Percentiles rank a stretch among this genome's conserved stretches.
These are phyloP conservation scores for Deakozyma indianensis DNA, from an alignment of 805 yeast species.

Conservation along the genomic window DNA sequence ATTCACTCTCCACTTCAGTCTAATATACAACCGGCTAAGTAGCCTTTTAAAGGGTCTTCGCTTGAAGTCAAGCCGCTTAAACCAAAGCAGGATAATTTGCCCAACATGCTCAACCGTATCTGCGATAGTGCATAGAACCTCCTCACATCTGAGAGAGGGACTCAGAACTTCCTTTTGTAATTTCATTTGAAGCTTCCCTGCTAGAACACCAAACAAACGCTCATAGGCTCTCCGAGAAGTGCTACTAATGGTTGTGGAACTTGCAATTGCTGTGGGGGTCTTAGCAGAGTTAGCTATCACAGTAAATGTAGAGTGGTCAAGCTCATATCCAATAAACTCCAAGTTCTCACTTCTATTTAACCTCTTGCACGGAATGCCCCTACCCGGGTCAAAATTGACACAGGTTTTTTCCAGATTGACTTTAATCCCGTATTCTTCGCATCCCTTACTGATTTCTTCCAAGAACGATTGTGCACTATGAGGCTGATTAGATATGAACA, in stretches of 20 bases:
- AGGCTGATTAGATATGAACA: conserved; percentile 41
- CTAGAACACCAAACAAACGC: background rate
- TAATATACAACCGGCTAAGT: too few relatives aligned
- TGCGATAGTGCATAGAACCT: too few relatives aligned
- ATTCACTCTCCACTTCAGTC: too few relatives aligned
- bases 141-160: too few relatives aligned
- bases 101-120: too few relatives aligned
- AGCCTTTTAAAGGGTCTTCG: too few relatives aligned
- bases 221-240: background rate
- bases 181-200: background rate
- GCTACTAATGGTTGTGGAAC: background rate
- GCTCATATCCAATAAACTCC: conserved; percentile 8
- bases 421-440: conserved; percentile 28
- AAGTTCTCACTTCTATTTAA: conserved; percentile 1
- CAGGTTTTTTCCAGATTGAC: conserved; percentile 29
- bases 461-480: conserved; percentile 20
- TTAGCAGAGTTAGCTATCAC: background rate
- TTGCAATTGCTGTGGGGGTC: background rate
- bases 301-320: conserved; percentile 7
- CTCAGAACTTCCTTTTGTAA: too few relatives aligned
- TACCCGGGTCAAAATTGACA: conserved; percentile 15
- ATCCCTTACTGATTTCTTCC: conserved; percentile 22
- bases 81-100: too few relatives aligned
- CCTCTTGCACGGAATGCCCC: background rate
- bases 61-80: too few relatives aligned